Evolutionary conservation across 2,329 filamentous ascomycete genomes (phyloP).

Genomic region (Gnomoniopsis smithogilvyi): DNA sequence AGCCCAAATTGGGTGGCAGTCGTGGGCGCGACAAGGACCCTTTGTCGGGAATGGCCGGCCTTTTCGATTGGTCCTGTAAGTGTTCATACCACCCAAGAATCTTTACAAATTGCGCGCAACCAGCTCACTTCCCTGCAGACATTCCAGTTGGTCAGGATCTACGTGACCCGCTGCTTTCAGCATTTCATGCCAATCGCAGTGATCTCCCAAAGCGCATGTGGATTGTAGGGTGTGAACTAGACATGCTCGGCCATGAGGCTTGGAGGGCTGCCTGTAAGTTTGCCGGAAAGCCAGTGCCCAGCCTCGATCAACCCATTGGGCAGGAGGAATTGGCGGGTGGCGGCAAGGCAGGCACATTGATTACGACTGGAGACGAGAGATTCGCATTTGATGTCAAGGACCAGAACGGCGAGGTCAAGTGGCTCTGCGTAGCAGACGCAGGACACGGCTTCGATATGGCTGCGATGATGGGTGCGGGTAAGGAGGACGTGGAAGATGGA

Average conservation of each 20-base stretch:
- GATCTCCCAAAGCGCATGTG: conserved; percentile 39
- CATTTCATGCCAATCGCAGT: conserved; percentile 29
- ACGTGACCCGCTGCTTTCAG: conserved; percentile 39
- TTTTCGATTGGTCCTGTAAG: conserved; percentile 39
- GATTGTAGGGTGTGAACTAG: conserved; percentile 41
- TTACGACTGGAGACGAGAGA: conserved; percentile 25
- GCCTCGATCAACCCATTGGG: conserved; percentile 27
- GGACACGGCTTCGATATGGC: conserved; percentile 30
- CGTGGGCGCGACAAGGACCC: conserved; percentile 26
- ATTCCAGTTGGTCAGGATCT: conserved; percentile 30
- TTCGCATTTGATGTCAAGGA: conserved; percentile 25
- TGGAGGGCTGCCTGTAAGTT: conserved; percentile 35
- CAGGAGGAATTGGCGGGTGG: conserved; percentile 21
- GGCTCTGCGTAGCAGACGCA: conserved; percentile 30
- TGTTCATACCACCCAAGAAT: neutral
- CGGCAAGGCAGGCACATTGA: conserved; percentile 22
- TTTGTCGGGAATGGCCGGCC: conserved; percentile 24
- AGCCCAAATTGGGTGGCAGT: conserved; percentile 28
- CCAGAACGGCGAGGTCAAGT: conserved; percentile 23
- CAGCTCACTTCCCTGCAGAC: conserved; percentile 20
- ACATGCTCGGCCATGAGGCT: conserved; percentile 41
- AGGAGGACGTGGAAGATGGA: conserved; percentile 23
- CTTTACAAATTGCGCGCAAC: neutral
- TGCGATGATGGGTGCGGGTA: conserved; percentile 18
- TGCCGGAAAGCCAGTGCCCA: conserved; percentile 29